A percentile compares a stretch with the other conserved stretches of the same genome.
Conservation (phyloP, 2,329 filamentous ascomycete genomes). For the Aspergillus melleus region DNA sequence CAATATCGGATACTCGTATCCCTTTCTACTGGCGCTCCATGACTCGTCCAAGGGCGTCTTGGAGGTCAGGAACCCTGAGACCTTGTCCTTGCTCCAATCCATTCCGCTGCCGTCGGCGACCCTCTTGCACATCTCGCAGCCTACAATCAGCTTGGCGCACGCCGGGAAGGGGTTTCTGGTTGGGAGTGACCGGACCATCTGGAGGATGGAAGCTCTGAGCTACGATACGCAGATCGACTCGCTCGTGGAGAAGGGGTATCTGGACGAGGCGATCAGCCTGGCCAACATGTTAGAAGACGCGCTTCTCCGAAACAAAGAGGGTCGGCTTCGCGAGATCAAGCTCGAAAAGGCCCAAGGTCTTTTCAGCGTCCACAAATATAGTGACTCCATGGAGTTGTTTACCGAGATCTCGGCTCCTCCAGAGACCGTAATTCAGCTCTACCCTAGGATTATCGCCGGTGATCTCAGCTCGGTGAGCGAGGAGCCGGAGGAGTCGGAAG, state of each 20-base stretch:
- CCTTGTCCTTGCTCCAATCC: constrained; percentile 82
- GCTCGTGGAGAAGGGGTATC: constrained; percentile 69
- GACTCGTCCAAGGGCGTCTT: constrained; percentile 78
- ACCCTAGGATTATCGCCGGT: constrained; percentile 80
- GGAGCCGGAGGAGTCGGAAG: constrained; percentile 42
- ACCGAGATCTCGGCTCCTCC: constrained; percentile 87
- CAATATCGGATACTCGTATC: constrained; percentile 92
- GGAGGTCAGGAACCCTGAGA: constrained; percentile 91
- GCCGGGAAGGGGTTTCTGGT: constrained; percentile 95
- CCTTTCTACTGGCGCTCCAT: constrained; percentile 86
- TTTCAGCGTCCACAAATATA: constrained; percentile 80
- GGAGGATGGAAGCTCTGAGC: constrained; percentile 91
- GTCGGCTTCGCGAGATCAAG: constrained; percentile 79
- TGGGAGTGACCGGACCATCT: constrained; percentile 84
- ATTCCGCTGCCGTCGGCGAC: constrained; percentile 79
- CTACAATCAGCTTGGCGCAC: constrained; percentile 90
- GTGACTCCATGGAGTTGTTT: constrained; percentile 85
- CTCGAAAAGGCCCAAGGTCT: constrained; percentile 86
- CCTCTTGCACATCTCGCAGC: constrained; percentile 86
- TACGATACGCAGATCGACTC: constrained; percentile 89
- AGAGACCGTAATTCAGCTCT: constrained; percentile 81
- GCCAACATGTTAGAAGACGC: constrained; percentile 90
- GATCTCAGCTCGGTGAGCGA: constrained; percentile 66
- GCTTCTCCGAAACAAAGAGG: constrained; percentile 76
- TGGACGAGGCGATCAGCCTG: constrained; percentile 91